Base-by-base conservation (phyloP, 345 rosid species). In the Pseudoturritis turrita region DNA sequence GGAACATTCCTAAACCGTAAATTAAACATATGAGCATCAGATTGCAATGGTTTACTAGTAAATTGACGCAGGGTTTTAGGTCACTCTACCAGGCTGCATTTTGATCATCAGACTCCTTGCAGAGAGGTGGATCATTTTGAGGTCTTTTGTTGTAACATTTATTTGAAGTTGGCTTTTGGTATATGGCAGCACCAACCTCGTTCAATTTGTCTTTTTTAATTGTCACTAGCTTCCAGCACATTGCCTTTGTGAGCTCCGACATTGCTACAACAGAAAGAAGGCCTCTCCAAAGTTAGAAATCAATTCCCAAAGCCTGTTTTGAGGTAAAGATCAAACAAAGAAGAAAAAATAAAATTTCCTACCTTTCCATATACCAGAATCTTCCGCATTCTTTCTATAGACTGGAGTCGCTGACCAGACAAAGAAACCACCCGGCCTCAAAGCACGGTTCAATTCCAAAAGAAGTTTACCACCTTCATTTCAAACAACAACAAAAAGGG, bases 391-490 rank as follows among this genome's bases (percentile, higher is more conserved):
- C 81, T 87, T 94, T 72, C 83, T 87, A 68, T 95, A 91, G 62
- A 91, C 88, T 35, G 99, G 97, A 72, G 99, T 91, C 9, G 97
- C 99, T 61, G 97, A 94, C 97, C 97, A 91, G 57, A 95, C 86
- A 74, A 95, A 95, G 84, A 81, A 91, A 69, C 96, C 99, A 70
- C 97, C 96, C 10, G 99, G 97, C 59, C 96, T 81, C 80, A 95
- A 65, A 29, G 87, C 84, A 63, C 96, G 97, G 69, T 89, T 89
- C 81, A 95, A 81, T 81, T 95, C 99, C 81, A 91, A 69, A 53
- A 94, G 97, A 80, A 89, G 97, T 73, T 87, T 89, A 28, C 97
- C 97, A 46, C 97, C 98, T 90, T 74, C 56, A 84, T 59, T 62
- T 36, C 58, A 31, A 26, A 68, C 58, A 59, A 61, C 75, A 68